A percentile compares a stretch with the other conserved stretches of the same genome.
These are phyloP conservation scores for Fusarium keratoplasticum DNA, from an alignment of 2,329 filamentous ascomycete genomes.

Conservation along the genomic window DNA sequence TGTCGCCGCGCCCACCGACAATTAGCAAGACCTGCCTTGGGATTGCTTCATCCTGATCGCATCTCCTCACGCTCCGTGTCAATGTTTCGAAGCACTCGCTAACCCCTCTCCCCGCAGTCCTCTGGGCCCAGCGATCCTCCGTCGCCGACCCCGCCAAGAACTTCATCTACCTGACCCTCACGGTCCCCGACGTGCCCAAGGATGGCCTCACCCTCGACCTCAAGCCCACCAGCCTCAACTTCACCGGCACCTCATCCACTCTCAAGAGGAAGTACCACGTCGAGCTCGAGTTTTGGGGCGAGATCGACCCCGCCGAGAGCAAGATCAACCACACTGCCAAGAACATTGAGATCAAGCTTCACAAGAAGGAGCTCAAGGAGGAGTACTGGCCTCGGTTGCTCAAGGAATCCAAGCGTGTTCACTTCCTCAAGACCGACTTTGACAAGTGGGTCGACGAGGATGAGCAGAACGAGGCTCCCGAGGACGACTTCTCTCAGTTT, in stretches of 20 bases:
- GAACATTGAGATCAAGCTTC: slow-evolving; percentile 89
- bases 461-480: slow-evolving; percentile 90
- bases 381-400: slow-evolving; percentile 96
- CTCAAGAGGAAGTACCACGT: slow-evolving; percentile 91
- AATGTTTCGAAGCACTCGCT: slow-evolving; percentile 6
- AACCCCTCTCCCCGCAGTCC: slow-evolving; percentile 68
- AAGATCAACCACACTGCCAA: slow-evolving; percentile 90
- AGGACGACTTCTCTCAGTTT: slow-evolving; percentile 81
- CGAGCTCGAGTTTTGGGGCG: slow-evolving; percentile 86
- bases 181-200: slow-evolving; percentile 84
- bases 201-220: slow-evolving; percentile 85
- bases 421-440: slow-evolving; percentile 99
- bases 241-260: slow-evolving; percentile 83
- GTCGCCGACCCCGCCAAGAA: slow-evolving; percentile 85
- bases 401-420: slow-evolving; percentile 88
- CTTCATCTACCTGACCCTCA: slow-evolving; percentile 93
- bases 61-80: background rate
- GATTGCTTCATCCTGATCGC: slow-evolving; percentile 1
- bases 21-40: background rate
- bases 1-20: slow-evolving; percentile 3
- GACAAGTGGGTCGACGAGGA: slow-evolving; percentile 99
- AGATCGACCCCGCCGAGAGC: slow-evolving; percentile 87
- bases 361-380: slow-evolving; percentile 96
- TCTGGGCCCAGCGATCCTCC: slow-evolving; percentile 98
- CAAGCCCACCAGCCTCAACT: slow-evolving; percentile 80